phyloP scores from a whole-genome alignment of 2,329 filamentous ascomycete genomes.

The Decorospora gaudefroyi region DNA sequence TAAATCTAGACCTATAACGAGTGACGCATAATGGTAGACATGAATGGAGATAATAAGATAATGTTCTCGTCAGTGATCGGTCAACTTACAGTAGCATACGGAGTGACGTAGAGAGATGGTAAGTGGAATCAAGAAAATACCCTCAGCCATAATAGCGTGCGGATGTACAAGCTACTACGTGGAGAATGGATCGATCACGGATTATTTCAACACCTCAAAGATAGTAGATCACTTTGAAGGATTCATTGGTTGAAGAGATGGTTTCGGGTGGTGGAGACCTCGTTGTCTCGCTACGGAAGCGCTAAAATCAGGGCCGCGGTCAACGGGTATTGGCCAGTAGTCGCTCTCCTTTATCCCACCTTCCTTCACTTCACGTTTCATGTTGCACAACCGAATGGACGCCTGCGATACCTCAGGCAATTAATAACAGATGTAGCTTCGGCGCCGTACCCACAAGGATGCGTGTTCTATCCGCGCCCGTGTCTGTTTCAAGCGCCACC shows the following conservation, averaged over 20 bases:
- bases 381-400: no score
- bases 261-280: slow-evolving; percentile 17
- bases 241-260: slow-evolving; percentile 10
- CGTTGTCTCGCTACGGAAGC: slow-evolving; percentile 15
- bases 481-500: slow-evolving; percentile 34
- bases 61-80: not conserved
- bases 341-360: slow-evolving; percentile 15
- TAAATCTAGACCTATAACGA: slow-evolving; percentile 19
- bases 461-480: slow-evolving; percentile 6
- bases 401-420: slow-evolving; percentile 7
- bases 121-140: no score
- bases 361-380: slow-evolving; percentile 26
- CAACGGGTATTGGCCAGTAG: slow-evolving; percentile 16
- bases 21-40: slow-evolving; percentile 13
- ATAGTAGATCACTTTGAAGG: not conserved
- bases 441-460: slow-evolving; percentile 19
- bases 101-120: no score
- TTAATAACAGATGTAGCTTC: slow-evolving; percentile 12
- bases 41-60: slow-evolving; percentile 5
- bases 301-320: slow-evolving; percentile 8
- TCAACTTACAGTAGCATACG: no score
- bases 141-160: no score
- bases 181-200: no score
- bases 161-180: no score
- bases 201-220: no score